Percentiles rank a stretch among this genome's conserved stretches.
These are phyloP conservation scores for Metschnikowia koreensis DNA, from an alignment of 805 yeast genomes.

Conservation along the genomic window DNA sequence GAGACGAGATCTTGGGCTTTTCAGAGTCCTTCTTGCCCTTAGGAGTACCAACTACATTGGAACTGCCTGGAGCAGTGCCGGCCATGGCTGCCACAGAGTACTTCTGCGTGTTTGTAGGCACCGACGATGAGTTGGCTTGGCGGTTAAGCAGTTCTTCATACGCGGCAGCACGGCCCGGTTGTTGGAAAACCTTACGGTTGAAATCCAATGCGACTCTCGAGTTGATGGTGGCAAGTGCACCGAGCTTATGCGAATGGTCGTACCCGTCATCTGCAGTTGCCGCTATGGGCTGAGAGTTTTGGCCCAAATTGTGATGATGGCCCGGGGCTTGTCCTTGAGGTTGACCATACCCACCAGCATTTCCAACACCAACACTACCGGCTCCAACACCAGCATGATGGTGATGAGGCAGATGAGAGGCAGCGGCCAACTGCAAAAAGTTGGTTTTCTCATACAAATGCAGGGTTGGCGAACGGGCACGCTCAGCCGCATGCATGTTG, in stretches of 20 bases:
- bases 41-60: not conserved
- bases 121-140: conserved; percentile 35
- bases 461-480: conserved; percentile 40
- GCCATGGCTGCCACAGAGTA: conserved; percentile 8
- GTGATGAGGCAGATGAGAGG: conserved; percentile 16
- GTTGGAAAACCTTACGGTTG: conserved; percentile 27
- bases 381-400: no score
- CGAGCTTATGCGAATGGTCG: conserved; percentile 50
- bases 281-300: no score
- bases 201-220: conserved; percentile 50
- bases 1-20: conserved; percentile 10
- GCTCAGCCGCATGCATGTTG: conserved; percentile 23
- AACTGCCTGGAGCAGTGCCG: not conserved
- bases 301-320: not conserved
- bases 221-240: conserved; percentile 65
- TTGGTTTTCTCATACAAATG: conserved; percentile 45
- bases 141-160: conserved; percentile 39
- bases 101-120: conserved; percentile 28
- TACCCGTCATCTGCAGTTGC: conserved; percentile 14
- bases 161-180: conserved; percentile 8
- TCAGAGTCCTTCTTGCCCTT: conserved; percentile 6
- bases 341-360: not conserved
- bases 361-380: no score
- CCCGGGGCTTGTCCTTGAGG: not conserved
- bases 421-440: conserved; percentile 38